Evolutionary conservation across 73 alveolate species (phyloP), one percentile per base, ranked within the genome.

Genomic region (Blepharisma japonicum): DNA sequence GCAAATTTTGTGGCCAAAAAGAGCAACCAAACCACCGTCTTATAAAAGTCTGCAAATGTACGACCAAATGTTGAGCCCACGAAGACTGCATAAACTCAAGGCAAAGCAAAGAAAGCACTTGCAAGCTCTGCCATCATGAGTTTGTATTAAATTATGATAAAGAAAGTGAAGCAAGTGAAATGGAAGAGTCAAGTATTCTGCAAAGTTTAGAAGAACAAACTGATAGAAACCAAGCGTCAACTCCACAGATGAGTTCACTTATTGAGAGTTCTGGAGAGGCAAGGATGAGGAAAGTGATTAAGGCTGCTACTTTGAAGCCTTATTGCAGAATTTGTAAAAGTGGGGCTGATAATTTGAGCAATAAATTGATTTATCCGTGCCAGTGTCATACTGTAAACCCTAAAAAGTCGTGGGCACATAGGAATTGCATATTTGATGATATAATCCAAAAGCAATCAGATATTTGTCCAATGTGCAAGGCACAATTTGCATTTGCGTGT

Each of bases 291-390:
- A 61, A 61, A 8, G 23, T 25, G 5, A 61, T 61, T 14, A 61
- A 61, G 23, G 74, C 74, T 25, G 74, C 74, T 20, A 14, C 46
- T 20, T 11, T 14, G 23, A 61, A 25, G 46, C 74, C 74, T 20
- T 14, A 20, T 8, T 61, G 74, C 47, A 61, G 74, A 48, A 18
- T 61, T 61, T 61, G 74, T 61, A 25, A 25, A 61, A 9, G 18
- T 8, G 74, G 23, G 14, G 23, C 18, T 61, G 74, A 61, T 9
- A 61, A 25, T 61, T n/a, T 14, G 23, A 25, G 23, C 39, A 61
- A 61, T 61, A 61, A 61, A 61, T 14, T 61, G 14, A 25, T 61
- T 61, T 61, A 61, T 61, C 74, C 74, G 2, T 61, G 74, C 5
- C 74, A 61, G 23, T 61, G 74, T 4, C 74, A 61, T 61, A 61